Evolutionary conservation across 805 yeast genomes (phyloP).

Genomic region (Pichia thaimueangensis): DNA sequence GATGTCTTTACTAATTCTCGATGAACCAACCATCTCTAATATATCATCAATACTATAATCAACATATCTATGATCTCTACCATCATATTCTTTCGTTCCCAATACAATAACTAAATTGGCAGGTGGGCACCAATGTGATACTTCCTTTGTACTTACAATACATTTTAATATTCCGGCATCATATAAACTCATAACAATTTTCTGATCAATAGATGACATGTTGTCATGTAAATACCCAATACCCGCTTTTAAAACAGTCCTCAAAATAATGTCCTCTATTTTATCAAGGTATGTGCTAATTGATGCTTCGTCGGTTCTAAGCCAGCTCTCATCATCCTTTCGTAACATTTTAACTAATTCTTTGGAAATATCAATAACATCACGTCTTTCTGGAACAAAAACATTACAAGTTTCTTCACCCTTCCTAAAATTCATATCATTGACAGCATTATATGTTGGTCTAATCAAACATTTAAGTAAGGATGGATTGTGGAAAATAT

Average conservation of each 20-base stretch:
- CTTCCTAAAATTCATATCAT: slow-evolving; percentile 25
- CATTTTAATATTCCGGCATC: slow-evolving; percentile 44
- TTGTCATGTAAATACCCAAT: slow-evolving; percentile 55
- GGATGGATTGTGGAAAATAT: slow-evolving; percentile 45
- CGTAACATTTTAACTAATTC: slow-evolving; percentile 33
- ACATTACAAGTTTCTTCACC: slow-evolving; percentile 36
- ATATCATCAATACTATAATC: slow-evolving; percentile 63
- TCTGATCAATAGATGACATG: slow-evolving; percentile 51
- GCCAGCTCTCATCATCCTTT: slow-evolving; percentile 34
- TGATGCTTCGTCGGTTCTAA: slow-evolving; percentile 34
- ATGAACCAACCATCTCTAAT: slow-evolving; percentile 56
- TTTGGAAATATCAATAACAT: slow-evolving; percentile 45
- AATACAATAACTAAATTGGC: slow-evolving; percentile 54
- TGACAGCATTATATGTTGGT: slow-evolving; percentile 41
- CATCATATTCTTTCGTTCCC: slow-evolving; percentile 70
- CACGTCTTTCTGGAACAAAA: slow-evolving; percentile 52
- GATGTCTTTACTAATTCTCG: slow-evolving; percentile 25
- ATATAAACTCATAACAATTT: slow-evolving; percentile 49
- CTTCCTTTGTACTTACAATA: slow-evolving; percentile 57
- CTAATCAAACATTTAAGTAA: slow-evolving; percentile 44
- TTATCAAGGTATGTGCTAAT: slow-evolving; percentile 36
- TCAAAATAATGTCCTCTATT: slow-evolving; percentile 42
- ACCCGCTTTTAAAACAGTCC: slow-evolving; percentile 45
- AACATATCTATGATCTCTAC: slow-evolving; percentile 60
- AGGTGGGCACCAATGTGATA: slow-evolving; percentile 42